Evolutionary conservation across 2,329 filamentous ascomycete species (phyloP), one percentile per base, ranked within the genome.

Genomic region (Alternaria panax): DNA sequence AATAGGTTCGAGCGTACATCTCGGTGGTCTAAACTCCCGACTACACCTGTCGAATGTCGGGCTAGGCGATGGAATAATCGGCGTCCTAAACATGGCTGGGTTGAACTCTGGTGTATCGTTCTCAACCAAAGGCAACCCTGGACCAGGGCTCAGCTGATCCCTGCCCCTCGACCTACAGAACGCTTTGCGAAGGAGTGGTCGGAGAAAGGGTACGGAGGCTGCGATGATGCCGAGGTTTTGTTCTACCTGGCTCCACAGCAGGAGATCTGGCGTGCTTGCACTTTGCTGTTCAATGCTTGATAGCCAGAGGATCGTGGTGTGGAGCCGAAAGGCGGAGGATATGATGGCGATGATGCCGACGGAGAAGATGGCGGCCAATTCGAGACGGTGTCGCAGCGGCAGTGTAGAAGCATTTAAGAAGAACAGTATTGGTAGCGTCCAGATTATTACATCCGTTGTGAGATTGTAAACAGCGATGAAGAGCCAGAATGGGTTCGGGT

Each of bases 301-400:
- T 2, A 72, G 55, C 75, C 75, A 77, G n/a, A 69, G 55, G 4
- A 67, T 40, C 4, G 73, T 59, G n/a, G 69, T 63, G 28, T 59
- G 67, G 2, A 77, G 64, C 7, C 75, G 70, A 14, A 73, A 51
- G 2, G 71, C 68, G 9, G 75, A 77, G 1, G 72, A 73, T 12
- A 71, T 51, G 14, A 77, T 67, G 14, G 74, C 72, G 4, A 75
- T 18, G 45, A 75, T 65, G 8, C 75, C 74, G 52, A 76, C 60
- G 18, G 72, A 72, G 64, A 76, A 76, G 46, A 73, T 74, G 34
- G 63, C 71, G 8, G 69, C 38, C n/a, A 88, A 78, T 2, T 82
- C 84, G 14, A 83, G 68, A 64, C 85, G 85, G 48, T 84, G 82
- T 5, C 77, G 75, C 0, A 63, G 61, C 0, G 81, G 80, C 41